A percentile compares a stretch with the other conserved stretches of the same genome.
phyloP scores from a whole-genome alignment of 1,284 basidiomycete species.

The Moniliophthora roreri region DNA sequence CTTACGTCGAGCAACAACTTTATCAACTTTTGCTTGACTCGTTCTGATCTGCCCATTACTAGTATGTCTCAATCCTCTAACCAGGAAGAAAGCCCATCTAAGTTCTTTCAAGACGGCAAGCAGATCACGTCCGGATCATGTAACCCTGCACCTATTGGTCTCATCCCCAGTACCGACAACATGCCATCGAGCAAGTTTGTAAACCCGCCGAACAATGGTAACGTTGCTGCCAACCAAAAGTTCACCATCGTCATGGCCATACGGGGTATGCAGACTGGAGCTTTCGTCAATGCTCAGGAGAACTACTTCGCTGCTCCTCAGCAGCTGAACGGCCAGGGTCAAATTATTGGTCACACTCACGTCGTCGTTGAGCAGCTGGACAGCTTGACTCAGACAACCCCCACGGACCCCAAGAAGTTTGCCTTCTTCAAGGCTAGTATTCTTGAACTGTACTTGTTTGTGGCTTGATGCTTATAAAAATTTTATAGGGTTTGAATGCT shows the following conservation, averaged over 20 bases:
- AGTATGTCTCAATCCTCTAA: conserved; percentile 13
- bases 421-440: conserved; percentile 52
- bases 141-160: conserved; percentile 38
- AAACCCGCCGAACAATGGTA: conserved; percentile 41
- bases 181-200: conserved; percentile 50
- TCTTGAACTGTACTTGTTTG: background rate
- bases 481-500: conserved; percentile 46
- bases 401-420: conserved; percentile 48
- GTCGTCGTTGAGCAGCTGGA: conserved; percentile 51
- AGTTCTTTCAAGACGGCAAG: conserved; percentile 25
- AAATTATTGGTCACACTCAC: conserved; percentile 51
- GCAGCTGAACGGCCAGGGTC: conserved; percentile 45
- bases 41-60: conserved; percentile 28
- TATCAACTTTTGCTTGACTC: conserved; percentile 42
- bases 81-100: background rate
- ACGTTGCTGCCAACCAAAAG: conserved; percentile 36
- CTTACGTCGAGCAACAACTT: conserved; percentile 50
- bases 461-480: background rate
- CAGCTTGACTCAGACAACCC: conserved; percentile 43
- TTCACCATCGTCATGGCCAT: conserved; percentile 32
- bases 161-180: conserved; percentile 36
- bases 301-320: conserved; percentile 59
- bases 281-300: conserved; percentile 47
- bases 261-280: conserved; percentile 38
- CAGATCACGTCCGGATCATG: conserved; percentile 30